Evolutionary conservation across 2,329 filamentous ascomycete species (phyloP), one percentile per base, ranked within the genome.

Genomic region (Ampelomyces quisqualis): DNA sequence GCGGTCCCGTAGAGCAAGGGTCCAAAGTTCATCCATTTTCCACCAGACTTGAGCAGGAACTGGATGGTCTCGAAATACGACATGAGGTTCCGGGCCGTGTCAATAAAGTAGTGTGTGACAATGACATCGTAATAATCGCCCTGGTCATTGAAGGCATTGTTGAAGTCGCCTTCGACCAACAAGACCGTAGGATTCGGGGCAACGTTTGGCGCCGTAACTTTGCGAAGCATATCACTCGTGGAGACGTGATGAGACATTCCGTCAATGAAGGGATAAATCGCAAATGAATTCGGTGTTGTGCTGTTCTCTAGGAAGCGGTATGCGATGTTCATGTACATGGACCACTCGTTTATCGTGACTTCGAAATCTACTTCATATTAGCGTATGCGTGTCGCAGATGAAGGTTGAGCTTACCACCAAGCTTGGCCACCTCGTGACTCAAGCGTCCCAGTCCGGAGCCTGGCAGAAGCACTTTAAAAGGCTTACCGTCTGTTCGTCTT

Each of bases 71-170:
- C 76, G 5, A 81, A 66, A 45, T 81, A 82, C 0, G 54, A 63
- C 56, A 80, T 69, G 1, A 80, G 57, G 38, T 81, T 81, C 0
- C 77, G 71, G 0, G 79, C 78, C 0, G 78, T 82, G 52, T 82
- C 79, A 48, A 82, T 80, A 61, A 82, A 81, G 62, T 81, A 82
- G 29, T 80, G 72, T 0, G 79, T 80, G 0, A 80, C 58, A 0
- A 82, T 60, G 1, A 72, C 66, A 38, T 81, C 77, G 55, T 70
- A 81, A 3, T 48, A 43, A 0, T 45, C 52, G 5, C 39, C 17
- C 27, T 51, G 40, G n/a, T 43, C 41, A 9, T 38, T 31, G 1
- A 73, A 67, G 1, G 64, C 60, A 4, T 71, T 73, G 0, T 73
- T 77, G 47, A 82, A 82, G 50, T 82, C 79, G 1, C 78, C 79